These are phyloP conservation scores for Pichia rugopelliculosa DNA, from an alignment of 805 yeast genomes.

Conservation along the genomic window DNA sequence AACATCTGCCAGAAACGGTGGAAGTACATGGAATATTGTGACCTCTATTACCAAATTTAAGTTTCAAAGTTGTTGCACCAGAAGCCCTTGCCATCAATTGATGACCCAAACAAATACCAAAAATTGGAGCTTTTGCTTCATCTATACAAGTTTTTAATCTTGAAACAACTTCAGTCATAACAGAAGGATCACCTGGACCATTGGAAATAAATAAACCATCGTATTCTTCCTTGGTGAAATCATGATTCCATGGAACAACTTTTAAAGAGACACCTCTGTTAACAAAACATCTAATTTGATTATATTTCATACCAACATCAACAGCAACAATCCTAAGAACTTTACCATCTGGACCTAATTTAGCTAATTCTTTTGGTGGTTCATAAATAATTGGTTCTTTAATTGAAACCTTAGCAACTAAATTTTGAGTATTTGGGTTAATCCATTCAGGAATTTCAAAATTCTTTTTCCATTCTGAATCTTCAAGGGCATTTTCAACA, in stretches of 20 bases:
- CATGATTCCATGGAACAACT: constrained; percentile 95
- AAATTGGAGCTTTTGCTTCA: constrained; percentile 74
- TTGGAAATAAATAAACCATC: constrained; percentile 95
- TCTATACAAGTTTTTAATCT: constrained; percentile 52
- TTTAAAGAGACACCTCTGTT: constrained; percentile 91
- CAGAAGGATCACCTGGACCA: constrained; percentile 99
- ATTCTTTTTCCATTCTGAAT: constrained; percentile 44
- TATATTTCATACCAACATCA: constrained; percentile 97
- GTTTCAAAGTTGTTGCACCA: constrained; percentile 86
- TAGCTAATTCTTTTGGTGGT: constrained; percentile 50
- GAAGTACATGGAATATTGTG: constrained; percentile 93
- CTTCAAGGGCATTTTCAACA: constrained; percentile 10
- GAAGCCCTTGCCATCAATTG: constrained; percentile 92
- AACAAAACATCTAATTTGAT: constrained; percentile 95
- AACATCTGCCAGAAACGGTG: constrained; percentile 85
- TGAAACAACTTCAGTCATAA: constrained; percentile 59
- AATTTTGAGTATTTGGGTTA: constrained; percentile 86
- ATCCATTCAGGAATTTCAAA: constrained; percentile 81
- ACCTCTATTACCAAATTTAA: constrained; percentile 98
- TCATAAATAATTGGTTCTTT: constrained; percentile 67
- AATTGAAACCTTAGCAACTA: constrained; percentile 86
- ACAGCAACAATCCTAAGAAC: constrained; percentile 77
- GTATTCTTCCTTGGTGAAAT: constrained; percentile 68
- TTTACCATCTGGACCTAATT: constrained; percentile 65
- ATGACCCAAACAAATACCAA: constrained; percentile 98